Evolutionary conservation across 148 eudicot genomes (phyloP).

Genomic region (Fallopia convolvulus): DNA sequence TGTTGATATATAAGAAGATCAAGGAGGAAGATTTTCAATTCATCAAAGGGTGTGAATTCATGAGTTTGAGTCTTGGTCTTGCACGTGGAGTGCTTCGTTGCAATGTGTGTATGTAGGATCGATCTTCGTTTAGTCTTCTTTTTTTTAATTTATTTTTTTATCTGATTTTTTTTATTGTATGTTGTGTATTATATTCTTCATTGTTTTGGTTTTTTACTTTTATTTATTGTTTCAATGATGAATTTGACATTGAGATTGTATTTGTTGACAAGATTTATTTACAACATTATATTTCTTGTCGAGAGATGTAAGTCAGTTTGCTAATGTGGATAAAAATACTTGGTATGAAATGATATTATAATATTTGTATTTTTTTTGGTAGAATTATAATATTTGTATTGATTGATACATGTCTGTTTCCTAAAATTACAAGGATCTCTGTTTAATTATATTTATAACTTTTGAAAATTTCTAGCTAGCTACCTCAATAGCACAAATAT

Average conservation of each 20-base stretch:
- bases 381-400: no score
- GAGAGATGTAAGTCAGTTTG: not conserved
- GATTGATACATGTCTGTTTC: not conserved
- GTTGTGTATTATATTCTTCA: slow-evolving; percentile 2
- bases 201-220: not conserved
- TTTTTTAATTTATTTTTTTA: not conserved
- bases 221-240: not conserved
- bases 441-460: no score
- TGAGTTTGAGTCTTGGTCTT: slow-evolving; percentile 5
- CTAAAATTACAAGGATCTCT: no score
- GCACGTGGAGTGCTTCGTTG: not conserved
- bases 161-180: not conserved
- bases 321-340: not conserved
- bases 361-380: not conserved
- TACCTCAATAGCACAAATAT: no score
- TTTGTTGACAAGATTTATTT: not conserved
- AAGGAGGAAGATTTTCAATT: not conserved
- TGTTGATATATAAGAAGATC: slow-evolving; percentile 18
- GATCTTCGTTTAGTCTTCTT: not conserved
- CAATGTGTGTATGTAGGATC: not conserved
- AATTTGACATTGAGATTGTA: slow-evolving; percentile 2
- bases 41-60: not conserved
- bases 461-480: no score
- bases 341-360: no score
- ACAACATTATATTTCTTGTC: not conserved